These are phyloP conservation scores for Tetradesmus obliquus DNA, from an alignment of 139 green algal genomes.

Conservation along the genomic window DNA sequence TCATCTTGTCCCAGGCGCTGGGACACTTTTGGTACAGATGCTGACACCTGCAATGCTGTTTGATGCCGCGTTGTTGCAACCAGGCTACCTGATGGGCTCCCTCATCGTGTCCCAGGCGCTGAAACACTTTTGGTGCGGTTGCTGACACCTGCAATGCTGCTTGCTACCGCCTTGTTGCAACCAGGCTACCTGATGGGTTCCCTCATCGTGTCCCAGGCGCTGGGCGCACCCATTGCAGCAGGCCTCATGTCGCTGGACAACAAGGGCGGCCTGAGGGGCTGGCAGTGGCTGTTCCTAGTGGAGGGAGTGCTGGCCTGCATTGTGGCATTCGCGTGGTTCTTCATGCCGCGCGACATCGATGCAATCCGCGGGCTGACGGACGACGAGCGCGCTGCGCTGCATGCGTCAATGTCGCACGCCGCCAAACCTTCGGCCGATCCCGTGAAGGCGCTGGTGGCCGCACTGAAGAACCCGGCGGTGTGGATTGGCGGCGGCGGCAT, in stretches of 20 bases:
- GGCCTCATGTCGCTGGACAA: conserved; percentile 25
- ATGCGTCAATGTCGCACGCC: conserved; percentile 28
- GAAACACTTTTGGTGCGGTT: not conserved
- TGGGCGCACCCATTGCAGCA: conserved; percentile 30
- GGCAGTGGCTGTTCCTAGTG: conserved; percentile 80
- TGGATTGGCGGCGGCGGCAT: conserved; percentile 12
- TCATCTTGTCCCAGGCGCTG: conserved; percentile 12
- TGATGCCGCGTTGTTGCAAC: no score
- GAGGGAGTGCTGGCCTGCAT: conserved; percentile 8
- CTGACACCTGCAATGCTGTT: no score
- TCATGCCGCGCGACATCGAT: conserved; percentile 40
- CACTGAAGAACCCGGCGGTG: conserved; percentile 38
- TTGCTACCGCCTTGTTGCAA: not conserved
- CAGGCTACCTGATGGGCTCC: conserved; percentile 23
- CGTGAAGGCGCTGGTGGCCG: not conserved
- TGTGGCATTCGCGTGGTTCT: conserved; percentile 10
- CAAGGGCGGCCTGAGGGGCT: conserved; percentile 72
- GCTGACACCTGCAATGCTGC: not conserved
- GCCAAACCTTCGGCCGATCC: not conserved
- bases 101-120: conserved; percentile 13
- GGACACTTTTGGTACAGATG: not conserved
- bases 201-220: conserved; percentile 8
- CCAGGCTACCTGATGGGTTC: conserved; percentile 36
- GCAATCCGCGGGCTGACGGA: not conserved
- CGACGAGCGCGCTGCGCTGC: conserved; percentile 18